Base-by-base conservation (phyloP, 106 monocot species). In the Ottelia alismoides region DNA sequence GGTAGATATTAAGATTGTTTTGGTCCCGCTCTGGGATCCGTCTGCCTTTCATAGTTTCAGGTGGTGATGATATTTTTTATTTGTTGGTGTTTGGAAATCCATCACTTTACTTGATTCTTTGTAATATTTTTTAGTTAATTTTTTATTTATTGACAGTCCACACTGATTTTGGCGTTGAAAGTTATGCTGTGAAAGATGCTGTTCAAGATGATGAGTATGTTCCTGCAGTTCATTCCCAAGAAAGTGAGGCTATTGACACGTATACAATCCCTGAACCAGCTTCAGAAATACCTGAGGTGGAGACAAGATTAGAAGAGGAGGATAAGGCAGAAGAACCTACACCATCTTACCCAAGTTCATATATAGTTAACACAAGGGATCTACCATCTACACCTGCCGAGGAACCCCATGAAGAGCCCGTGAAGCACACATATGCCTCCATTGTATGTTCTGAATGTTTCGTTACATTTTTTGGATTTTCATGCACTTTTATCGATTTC, bases 351-450 rank as follows among this genome's bases (percentile, higher is more conserved):
- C 47, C 59, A 65, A 73, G 47, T 62, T 52, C 59, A 27, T n/a
- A n/a, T n/a, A 47, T 47, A 28, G 28, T 11, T 32, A 29, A 29
- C 7, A 1, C 18, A 9, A 48, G n/a, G 17, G 67, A 67, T 22
- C 57, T 50, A 43, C 20, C 60, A 35, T 20, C 57, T 22, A 12
- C 32, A 27, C 45, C 57, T 52, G 64, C 55, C n/a, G 78, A 85
- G n/a, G 76, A 76, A 60, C 58, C 71, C 31, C 51, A 69, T 28
- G 69, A 52, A 27, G 92, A 82, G 51, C 76, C 75, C n/a, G 45
- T 58, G 12, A 92, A 86, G 73, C 85, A 78, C 25, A 86, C 85
- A 25, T 92, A 92, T 76, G 92, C 92, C 22, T 86, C 92, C 27
- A 78, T 86, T 40, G 92, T 92, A 71, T 60, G 62, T 64, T 20